These are phyloP conservation scores for Colletotrichum abscissum DNA, from an alignment of 2,329 filamentous ascomycete species.

Conservation along the genomic window DNA sequence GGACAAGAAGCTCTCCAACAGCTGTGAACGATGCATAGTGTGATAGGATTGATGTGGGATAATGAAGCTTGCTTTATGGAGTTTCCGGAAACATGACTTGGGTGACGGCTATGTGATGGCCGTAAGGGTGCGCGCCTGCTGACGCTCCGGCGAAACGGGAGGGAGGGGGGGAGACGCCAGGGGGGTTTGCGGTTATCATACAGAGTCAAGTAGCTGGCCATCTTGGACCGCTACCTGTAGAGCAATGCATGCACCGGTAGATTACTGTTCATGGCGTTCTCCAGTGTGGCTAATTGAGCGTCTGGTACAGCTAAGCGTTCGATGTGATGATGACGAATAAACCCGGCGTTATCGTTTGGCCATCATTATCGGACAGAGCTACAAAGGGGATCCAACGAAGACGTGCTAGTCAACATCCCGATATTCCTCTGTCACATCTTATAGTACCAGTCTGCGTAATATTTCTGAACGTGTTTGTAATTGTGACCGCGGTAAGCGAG, in stretches of 20 bases:
- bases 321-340: too few relatives aligned
- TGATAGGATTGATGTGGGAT: not conserved
- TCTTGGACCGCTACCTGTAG: slow-evolving; percentile 13
- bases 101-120: slow-evolving; percentile 23
- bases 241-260: not conserved
- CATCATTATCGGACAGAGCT: too few relatives aligned
- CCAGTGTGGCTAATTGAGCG: too few relatives aligned
- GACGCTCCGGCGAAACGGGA: slow-evolving; percentile 13
- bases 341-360: too few relatives aligned
- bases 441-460: too few relatives aligned
- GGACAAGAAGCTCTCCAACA: slow-evolving; percentile 58
- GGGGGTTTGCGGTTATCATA: not conserved
- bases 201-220: slow-evolving; percentile 20
- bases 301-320: too few relatives aligned
- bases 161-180: not conserved
- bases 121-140: slow-evolving; percentile 18
- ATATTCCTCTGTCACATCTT: too few relatives aligned
- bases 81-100: not conserved
- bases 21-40: slow-evolving; percentile 35
- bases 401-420: too few relatives aligned
- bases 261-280: too few relatives aligned
- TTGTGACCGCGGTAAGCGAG: too few relatives aligned
- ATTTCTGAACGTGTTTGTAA: too few relatives aligned
- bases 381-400: too few relatives aligned
- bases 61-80: not conserved